A percentile compares a stretch with the other conserved stretches of the same genome.
phyloP scores from a whole-genome alignment of 495 filamentous ascomycete genomes.

The Entonaema liquescens region DNA sequence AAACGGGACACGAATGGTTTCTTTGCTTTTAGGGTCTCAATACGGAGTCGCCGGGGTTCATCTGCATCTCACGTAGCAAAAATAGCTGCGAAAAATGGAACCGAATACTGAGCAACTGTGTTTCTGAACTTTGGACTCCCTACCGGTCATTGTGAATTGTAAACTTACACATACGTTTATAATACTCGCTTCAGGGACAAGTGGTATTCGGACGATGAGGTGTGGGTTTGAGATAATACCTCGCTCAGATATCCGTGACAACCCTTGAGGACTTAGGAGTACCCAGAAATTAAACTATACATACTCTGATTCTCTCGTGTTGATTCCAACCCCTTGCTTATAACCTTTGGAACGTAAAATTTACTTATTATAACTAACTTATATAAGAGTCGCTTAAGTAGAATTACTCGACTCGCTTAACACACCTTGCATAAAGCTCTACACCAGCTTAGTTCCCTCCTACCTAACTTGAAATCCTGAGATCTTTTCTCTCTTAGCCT shows the following conservation, averaged over 20 bases:
- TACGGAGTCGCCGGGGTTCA: conserved; percentile 61
- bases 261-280: background rate
- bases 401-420: too few relatives aligned
- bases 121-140: conserved; percentile 4
- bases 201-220: background rate
- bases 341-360: background rate
- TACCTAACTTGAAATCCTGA: too few relatives aligned
- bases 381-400: too few relatives aligned
- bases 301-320: background rate
- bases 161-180: background rate
- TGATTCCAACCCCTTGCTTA: background rate
- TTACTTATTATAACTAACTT: too few relatives aligned
- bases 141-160: background rate
- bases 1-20: conserved; percentile 42
- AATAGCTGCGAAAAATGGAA: conserved; percentile 58
- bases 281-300: background rate
- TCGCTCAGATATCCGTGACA: background rate
- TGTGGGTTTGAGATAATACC: background rate
- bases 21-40: conserved; percentile 55
- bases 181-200: background rate
- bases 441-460: too few relatives aligned
- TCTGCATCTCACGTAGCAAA: conserved; percentile 68
- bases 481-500: too few relatives aligned
- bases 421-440: too few relatives aligned
- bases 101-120: conserved; percentile 47